These are phyloP conservation scores for Cruciata laevipes DNA, from an alignment of 257 asterid genomes.

Conservation along the genomic window DNA sequence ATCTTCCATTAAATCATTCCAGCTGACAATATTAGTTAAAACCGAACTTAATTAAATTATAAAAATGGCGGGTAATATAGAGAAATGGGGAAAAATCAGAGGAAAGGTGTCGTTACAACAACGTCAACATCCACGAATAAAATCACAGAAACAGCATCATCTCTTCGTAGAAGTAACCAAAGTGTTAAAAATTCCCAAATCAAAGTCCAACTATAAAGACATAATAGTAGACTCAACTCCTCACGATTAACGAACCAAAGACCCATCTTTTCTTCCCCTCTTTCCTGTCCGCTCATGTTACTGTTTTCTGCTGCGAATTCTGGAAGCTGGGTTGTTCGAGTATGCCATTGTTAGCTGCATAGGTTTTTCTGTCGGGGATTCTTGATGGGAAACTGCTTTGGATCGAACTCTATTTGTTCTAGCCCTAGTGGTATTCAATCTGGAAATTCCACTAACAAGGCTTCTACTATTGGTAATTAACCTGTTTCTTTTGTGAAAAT, in stretches of 20 bases:
- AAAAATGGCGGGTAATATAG: background rate
- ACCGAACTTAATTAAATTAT: background rate
- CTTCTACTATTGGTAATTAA: slow-evolving; percentile 50
- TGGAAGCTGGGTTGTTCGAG: background rate
- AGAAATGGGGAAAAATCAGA: background rate
- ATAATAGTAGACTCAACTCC: background rate
- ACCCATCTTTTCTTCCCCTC: background rate
- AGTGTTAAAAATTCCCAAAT: background rate
- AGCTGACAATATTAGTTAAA: background rate
- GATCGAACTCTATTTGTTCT: slow-evolving; percentile 37
- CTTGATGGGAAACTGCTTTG: slow-evolving; percentile 84
- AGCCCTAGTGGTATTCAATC: slow-evolving; percentile 35
- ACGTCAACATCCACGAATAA: background rate
- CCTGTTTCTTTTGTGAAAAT: background rate
- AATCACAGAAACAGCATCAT: background rate
- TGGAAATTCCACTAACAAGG: slow-evolving; percentile 18
- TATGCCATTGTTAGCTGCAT: slow-evolving; percentile 1
- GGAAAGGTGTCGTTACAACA: slow-evolving; percentile 1
- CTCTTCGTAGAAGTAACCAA: slow-evolving; percentile 6
- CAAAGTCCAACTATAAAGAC: slow-evolving; percentile 10
- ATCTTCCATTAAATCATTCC: no score
- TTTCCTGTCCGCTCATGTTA: background rate
- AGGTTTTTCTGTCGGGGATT: background rate
- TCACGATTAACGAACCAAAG: background rate
- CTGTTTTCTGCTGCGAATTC: background rate